Evolutionary conservation across 139 green algal genomes (phyloP).

Genomic region (Spirogloea muscicola): DNA sequence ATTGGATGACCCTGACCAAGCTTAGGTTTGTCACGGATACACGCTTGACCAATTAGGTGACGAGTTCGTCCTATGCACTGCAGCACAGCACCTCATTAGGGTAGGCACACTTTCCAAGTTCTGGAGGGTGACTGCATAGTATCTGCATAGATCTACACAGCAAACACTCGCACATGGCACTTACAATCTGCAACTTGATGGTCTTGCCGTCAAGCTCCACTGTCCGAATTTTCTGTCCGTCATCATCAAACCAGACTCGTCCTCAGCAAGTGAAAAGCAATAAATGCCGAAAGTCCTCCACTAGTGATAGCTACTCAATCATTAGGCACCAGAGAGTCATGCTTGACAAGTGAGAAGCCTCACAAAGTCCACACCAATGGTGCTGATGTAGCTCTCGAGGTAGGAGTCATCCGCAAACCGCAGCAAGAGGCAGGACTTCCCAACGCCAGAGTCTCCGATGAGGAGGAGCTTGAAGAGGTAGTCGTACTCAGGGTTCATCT

Average conservation of each 20-base stretch:
- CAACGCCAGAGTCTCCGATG: conserved; percentile 47
- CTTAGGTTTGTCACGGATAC: too few relatives aligned
- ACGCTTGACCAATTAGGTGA: too few relatives aligned
- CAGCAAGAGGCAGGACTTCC: conserved; percentile 47
- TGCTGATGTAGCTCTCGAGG: conserved; percentile 99
- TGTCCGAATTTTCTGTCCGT: conserved; percentile 95
- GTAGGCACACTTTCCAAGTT: too few relatives aligned
- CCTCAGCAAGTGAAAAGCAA: neutral
- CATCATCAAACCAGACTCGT: conserved; percentile 1
- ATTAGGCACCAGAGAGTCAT: neutral
- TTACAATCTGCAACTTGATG: conserved; percentile 98
- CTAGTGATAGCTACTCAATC: neutral
- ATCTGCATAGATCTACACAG: too few relatives aligned
- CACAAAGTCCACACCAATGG: conserved; percentile 99
- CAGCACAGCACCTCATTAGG: too few relatives aligned
- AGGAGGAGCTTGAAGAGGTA: conserved; percentile 60
- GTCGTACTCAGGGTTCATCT: conserved; percentile 32
- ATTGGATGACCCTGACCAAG: too few relatives aligned
- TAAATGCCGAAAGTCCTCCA: neutral
- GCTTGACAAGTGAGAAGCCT: conserved; percentile 48
- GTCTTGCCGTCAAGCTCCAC: conserved; percentile 99
- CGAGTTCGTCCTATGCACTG: too few relatives aligned
- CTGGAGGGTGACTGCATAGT: too few relatives aligned
- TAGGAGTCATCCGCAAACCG: conserved; percentile 89
- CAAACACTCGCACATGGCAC: conserved; percentile 11